phyloP scores from a whole-genome alignment of 371 early-diverging fungal genomes.

The Zychaea mexicana region DNA sequence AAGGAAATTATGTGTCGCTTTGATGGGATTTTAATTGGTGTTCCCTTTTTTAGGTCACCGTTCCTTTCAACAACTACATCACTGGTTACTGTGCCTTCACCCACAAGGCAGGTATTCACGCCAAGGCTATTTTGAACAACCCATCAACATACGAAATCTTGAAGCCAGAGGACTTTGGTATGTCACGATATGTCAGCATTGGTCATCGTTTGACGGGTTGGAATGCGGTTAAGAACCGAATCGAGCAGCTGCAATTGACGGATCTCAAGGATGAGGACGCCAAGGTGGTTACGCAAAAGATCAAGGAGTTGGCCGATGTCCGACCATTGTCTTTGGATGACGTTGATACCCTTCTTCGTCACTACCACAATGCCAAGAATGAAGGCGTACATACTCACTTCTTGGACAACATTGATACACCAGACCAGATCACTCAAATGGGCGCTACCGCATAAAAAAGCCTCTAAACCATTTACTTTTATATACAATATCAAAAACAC shows the following conservation, averaged over 20 bases:
- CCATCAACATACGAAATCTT: conserved; percentile 95
- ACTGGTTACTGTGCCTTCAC: conserved; percentile 97
- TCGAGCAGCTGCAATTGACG: conserved; percentile 77
- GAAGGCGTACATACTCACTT: conserved; percentile 23
- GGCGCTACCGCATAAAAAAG: neutral
- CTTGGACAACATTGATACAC: conserved; percentile 26
- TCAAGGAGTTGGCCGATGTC: conserved; percentile 91
- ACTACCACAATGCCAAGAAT: conserved; percentile 36
- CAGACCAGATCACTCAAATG: conserved; percentile 21
- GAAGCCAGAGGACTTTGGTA: conserved; percentile 95
- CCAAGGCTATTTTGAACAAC: conserved; percentile 97
- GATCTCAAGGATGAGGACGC: conserved; percentile 81
- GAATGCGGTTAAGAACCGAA: conserved; percentile 97
- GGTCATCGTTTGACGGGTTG: conserved; percentile 97
- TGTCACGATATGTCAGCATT: conserved; percentile 92
- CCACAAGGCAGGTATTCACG: conserved; percentile 98
- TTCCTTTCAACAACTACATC: conserved; percentile 98
- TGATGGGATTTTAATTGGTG: neutral
- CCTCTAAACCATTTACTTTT: neutral
- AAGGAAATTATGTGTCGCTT: neutral
- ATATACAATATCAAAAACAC: too few relatives aligned
- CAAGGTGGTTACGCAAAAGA: conserved; percentile 88
- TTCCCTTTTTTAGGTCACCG: conserved; percentile 43
- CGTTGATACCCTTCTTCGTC: conserved; percentile 38
- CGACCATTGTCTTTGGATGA: conserved; percentile 41